Evolutionary conservation across 1,284 basidiomycete genomes (phyloP).

Genomic region (Cryptococcus depauperatus): DNA sequence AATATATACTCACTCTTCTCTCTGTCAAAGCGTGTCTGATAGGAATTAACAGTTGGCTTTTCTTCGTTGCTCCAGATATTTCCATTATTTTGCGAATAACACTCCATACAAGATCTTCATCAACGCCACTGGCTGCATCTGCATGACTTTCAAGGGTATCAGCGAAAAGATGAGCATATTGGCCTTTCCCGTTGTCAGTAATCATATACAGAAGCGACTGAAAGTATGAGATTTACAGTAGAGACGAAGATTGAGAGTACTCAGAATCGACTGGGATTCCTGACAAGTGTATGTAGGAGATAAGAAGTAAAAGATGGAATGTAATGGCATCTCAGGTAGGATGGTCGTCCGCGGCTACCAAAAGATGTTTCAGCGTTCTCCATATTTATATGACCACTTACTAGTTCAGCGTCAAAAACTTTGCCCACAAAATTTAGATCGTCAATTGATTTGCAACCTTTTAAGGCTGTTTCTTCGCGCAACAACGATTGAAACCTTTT

Average conservation of each 20-base stretch:
- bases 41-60: slow-evolving; percentile 56
- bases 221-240: slow-evolving; percentile 10
- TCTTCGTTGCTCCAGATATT: slow-evolving; percentile 47
- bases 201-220: background rate
- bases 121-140: background rate
- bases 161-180: slow-evolving; percentile 21
- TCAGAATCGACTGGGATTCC: slow-evolving; percentile 55
- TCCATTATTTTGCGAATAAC: slow-evolving; percentile 50
- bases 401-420: slow-evolving; percentile 42
- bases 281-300: slow-evolving; percentile 54
- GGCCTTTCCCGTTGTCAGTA: slow-evolving; percentile 4
- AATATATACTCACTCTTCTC: slow-evolving; percentile 54
- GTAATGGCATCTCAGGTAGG: slow-evolving; percentile 57
- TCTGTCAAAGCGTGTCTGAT: slow-evolving; percentile 70
- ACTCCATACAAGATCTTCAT: slow-evolving; percentile 39
- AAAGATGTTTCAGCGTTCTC: background rate
- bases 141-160: slow-evolving; percentile 8
- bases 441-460: slow-evolving; percentile 25
- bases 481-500: slow-evolving; percentile 31
- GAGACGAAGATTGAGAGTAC: slow-evolving; percentile 47
- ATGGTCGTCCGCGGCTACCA: slow-evolving; percentile 61
- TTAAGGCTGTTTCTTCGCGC: slow-evolving; percentile 23
- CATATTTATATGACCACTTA: too few relatives aligned
- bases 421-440: slow-evolving; percentile 32
- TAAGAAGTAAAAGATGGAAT: slow-evolving; percentile 67